These are phyloP conservation scores for Fibroporia radiculosa DNA, from an alignment of 768 basidiomycete genomes.

Conservation along the genomic window DNA sequence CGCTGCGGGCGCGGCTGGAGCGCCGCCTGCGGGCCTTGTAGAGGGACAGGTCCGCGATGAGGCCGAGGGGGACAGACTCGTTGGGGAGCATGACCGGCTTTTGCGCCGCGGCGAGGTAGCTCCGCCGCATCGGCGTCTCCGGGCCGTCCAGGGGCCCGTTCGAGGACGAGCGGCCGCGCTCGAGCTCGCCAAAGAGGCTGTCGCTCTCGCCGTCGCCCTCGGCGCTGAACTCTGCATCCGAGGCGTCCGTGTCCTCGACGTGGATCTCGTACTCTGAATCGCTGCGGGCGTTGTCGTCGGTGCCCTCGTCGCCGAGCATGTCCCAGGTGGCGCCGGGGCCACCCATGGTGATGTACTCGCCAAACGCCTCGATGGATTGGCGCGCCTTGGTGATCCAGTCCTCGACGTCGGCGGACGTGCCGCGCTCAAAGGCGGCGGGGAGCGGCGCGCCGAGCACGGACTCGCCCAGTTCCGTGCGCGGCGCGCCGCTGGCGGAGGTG, in stretches of 20 bases:
- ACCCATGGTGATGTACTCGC: slow-evolving; percentile 55
- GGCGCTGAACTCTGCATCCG: slow-evolving; percentile 24
- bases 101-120: slow-evolving; percentile 18
- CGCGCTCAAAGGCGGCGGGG: slow-evolving; percentile 3
- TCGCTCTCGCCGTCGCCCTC: slow-evolving; percentile 8
- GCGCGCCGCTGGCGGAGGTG: slow-evolving; percentile 7
- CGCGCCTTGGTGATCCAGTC: slow-evolving; percentile 76
- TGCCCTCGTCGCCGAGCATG: slow-evolving; percentile 43
- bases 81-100: slow-evolving; percentile 53
- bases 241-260: slow-evolving; percentile 20
- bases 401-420: slow-evolving; percentile 44
- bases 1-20: slow-evolving; percentile 20
- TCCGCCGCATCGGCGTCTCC: slow-evolving; percentile 12
- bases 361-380: slow-evolving; percentile 60
- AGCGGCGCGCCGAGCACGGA: slow-evolving; percentile 11
- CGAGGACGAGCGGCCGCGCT: neutral
- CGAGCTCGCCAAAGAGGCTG: slow-evolving; percentile 2
- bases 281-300: slow-evolving; percentile 27
- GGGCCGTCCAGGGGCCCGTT: slow-evolving; percentile 3
- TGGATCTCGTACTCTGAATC: slow-evolving; percentile 14
- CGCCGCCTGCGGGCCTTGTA: slow-evolving; percentile 25
- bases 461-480: neutral
- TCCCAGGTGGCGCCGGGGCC: slow-evolving; percentile 45
- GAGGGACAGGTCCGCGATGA: slow-evolving; percentile 61
- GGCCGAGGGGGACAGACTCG: slow-evolving; percentile 62